Percentiles rank a stretch among this genome's conserved stretches.
phyloP scores from a whole-genome alignment of 192 early-diverging fungal genomes.

The Anaeromyces robustus region DNA sequence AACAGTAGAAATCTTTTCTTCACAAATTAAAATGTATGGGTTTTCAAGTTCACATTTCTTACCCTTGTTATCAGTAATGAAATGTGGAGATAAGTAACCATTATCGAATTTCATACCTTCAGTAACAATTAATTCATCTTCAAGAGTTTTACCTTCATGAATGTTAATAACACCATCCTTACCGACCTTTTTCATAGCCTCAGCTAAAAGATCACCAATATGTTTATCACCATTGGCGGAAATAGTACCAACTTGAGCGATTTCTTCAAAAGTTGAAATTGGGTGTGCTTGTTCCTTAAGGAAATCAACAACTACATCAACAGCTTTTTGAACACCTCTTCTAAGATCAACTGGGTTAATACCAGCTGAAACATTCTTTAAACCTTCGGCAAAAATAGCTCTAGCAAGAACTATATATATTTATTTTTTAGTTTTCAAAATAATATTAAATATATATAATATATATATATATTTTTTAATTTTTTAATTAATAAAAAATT shows the following conservation, averaged over 20 bases:
- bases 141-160: constrained; percentile 98
- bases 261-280: constrained; percentile 89
- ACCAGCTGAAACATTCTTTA: constrained; percentile 97
- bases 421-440: no score
- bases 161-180: constrained; percentile 99
- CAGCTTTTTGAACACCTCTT: constrained; percentile 82
- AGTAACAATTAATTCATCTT: constrained; percentile 98
- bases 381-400: constrained; percentile 97
- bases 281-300: constrained; percentile 78
- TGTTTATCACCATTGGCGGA: constrained; percentile 98
- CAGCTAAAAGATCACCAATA: constrained; percentile 89
- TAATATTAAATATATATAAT: not conserved
- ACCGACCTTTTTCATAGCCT: constrained; percentile 99
- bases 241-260: constrained; percentile 93
- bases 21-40: constrained; percentile 92
- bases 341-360: constrained; percentile 99
- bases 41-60: constrained; percentile 99
- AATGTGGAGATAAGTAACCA: constrained; percentile 98
- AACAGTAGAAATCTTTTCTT: constrained; percentile 92
- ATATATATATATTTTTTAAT: not conserved
- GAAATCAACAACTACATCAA: constrained; percentile 84
- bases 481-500: no score
- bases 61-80: constrained; percentile 95
- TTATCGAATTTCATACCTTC: constrained; percentile 99
- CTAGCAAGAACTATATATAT: constrained; percentile 73